Evolutionary conservation across 176 grass and related monocot species (phyloP).

Genomic region (Poa annua): DNA sequence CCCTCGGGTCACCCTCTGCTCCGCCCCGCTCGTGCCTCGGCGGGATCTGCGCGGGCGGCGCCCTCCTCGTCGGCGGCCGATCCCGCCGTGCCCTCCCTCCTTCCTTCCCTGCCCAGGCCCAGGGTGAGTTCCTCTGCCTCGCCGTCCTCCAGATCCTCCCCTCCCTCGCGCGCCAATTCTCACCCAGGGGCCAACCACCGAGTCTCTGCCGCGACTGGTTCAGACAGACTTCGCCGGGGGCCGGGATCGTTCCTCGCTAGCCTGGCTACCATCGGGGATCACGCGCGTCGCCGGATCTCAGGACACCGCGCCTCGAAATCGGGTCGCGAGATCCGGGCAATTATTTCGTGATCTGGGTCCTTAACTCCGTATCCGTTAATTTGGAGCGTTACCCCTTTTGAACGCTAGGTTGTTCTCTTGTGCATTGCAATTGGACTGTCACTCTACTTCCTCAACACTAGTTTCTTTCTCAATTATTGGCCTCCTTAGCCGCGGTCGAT

Average conservation of each 20-base stretch:
- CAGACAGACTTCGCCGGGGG: background rate
- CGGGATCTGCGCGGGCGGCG: background rate
- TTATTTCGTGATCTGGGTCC: background rate
- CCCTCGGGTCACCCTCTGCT: too few species aligned
- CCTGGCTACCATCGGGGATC: background rate
- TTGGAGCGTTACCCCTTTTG: background rate
- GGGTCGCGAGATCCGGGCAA: background rate
- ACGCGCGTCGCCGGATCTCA: background rate
- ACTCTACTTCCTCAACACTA: background rate
- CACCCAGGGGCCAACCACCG: background rate
- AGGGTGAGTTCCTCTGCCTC: background rate
- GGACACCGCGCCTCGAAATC: background rate
- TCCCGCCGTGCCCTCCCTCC: background rate
- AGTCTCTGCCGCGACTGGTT: background rate
- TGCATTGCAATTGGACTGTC: background rate
- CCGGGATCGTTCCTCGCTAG: conserved; percentile 18
- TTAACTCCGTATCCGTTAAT: background rate
- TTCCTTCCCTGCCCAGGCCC: background rate
- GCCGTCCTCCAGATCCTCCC: background rate
- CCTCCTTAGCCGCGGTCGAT: background rate
- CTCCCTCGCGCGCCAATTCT: background rate
- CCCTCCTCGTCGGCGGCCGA: background rate
- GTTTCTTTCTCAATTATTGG: background rate
- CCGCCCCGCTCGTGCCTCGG: background rate
- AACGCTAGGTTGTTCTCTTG: background rate